phyloP scores from a whole-genome alignment of 169 alveolate genomes.

The Plasmodium coatneyi region DNA sequence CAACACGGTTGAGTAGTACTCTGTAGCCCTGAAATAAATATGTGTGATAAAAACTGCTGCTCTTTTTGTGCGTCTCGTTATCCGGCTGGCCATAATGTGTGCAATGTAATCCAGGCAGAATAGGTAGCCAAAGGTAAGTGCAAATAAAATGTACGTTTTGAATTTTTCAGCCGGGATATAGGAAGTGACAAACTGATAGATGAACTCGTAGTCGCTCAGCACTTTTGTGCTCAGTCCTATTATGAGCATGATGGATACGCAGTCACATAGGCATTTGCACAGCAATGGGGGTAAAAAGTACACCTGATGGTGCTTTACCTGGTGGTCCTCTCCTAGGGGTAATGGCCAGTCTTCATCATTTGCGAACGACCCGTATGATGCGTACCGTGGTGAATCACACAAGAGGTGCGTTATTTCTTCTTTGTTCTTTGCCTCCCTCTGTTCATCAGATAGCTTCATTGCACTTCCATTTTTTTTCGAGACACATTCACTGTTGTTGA shows the following conservation, averaged over 20 bases:
- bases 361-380: slow-evolving; percentile 24
- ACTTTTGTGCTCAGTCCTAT: slow-evolving; percentile 12
- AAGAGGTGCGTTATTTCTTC: background rate
- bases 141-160: slow-evolving; percentile 16
- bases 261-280: slow-evolving; percentile 19
- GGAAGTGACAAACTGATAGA: background rate
- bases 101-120: background rate
- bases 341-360: background rate
- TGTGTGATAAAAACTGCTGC: background rate
- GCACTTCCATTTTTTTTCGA: background rate
- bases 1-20: slow-evolving; percentile 50
- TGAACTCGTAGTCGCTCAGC: background rate
- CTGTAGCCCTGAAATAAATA: slow-evolving; percentile 31
- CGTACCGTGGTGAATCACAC: background rate
- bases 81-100: background rate
- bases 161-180: slow-evolving; percentile 10
- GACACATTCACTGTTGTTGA: background rate
- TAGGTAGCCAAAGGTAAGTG: slow-evolving; percentile 19
- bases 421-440: background rate
- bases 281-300: background rate
- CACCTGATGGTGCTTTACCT: background rate
- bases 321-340: background rate
- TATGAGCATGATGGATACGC: slow-evolving; percentile 22
- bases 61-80: background rate
- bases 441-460: background rate